Base-by-base conservation (phyloP, 768 basidiomycete species). In the Gautieria morchelliformis region DNA sequence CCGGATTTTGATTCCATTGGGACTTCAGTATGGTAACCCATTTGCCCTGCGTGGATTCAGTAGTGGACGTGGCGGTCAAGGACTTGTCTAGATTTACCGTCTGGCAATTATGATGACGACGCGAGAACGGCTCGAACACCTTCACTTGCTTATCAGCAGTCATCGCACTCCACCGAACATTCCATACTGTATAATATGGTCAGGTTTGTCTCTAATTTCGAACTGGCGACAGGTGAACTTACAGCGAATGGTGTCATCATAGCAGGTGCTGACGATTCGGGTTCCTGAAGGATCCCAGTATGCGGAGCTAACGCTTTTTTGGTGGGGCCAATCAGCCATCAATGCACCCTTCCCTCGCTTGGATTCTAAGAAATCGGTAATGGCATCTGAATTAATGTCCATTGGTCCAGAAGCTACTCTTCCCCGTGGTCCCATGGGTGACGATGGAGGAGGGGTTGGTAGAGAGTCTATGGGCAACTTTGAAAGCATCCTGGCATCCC, bases 251-350 rank as follows among this genome's bases (percentile, higher is more conserved):
- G 77, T 79, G 70, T 93, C 84, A 61, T 93, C 90, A 62, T 93
- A 93, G 66, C 84, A 84, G 5, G 90, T 93, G 67, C 87, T 90
- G 49, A 92, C 83, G 59, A 93, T 83, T 52, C 80, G 75, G 27
- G 86, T 78, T 3, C 90, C 90, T 57, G 84, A 74, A 3, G 89
- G 81, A 68, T 92, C 89, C 90, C 90, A 93, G 63, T 85, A 91
- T 0, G 87, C 90, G 15, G 90, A 83, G 60, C 84, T 91, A 46
- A 82, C 87, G 15, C 87, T 86, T 66, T 88, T 87, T 57, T 80
- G 77, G 64, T 93, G 90, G 14, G 67, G 67, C 75, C 79, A 85
- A 63, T 85, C 81, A 3, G 75, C 85, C 5, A 86, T 81, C 30
- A 89, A 69, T 19, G 72, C 70, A 0, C 80, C 76, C 46, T 74